A percentile compares a stretch with the other conserved stretches of the same genome.
Evolutionary conservation across 2,329 filamentous ascomycete species (phyloP).

Genomic region (Colletotrichum cordylinicola): DNA sequence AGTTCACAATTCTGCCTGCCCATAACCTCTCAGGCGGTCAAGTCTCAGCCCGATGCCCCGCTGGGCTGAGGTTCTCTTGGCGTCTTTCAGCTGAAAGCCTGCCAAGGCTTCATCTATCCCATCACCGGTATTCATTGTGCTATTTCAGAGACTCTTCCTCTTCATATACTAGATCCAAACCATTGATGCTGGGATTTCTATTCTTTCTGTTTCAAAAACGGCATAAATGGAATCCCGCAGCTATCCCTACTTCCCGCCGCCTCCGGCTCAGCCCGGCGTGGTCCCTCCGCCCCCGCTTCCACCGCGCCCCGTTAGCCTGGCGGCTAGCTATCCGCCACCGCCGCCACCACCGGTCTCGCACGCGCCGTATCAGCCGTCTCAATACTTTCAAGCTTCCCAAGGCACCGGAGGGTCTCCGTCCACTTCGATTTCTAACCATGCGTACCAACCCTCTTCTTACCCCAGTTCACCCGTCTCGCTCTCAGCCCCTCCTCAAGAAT

Average conservation of each 20-base stretch:
- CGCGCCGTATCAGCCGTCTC: neutral
- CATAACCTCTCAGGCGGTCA: neutral
- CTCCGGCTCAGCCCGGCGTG: neutral
- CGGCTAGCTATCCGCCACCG: neutral
- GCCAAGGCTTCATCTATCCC: neutral
- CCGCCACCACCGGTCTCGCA: neutral
- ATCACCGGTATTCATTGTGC: neutral
- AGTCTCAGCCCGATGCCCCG: neutral
- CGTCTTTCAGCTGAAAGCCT: neutral
- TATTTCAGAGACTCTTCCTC: neutral
- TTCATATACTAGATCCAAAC: neutral
- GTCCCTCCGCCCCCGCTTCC: neutral
- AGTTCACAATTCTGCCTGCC: neutral
- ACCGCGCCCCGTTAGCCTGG: neutral
- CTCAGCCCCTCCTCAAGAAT: neutral
- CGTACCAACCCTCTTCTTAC: neutral
- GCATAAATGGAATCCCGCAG: neutral
- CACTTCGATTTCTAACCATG: rapidly evolving
- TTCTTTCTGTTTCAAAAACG: neutral
- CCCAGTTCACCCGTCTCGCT: neutral
- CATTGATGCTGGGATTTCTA: neutral
- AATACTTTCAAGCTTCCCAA: neutral
- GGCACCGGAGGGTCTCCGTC: neutral
- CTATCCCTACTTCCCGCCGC: slow-evolving; percentile 2
- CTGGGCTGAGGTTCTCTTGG: neutral